Evolutionary conservation across 1,284 basidiomycete genomes (phyloP).

Genomic region (Moniliophthora roreri): DNA sequence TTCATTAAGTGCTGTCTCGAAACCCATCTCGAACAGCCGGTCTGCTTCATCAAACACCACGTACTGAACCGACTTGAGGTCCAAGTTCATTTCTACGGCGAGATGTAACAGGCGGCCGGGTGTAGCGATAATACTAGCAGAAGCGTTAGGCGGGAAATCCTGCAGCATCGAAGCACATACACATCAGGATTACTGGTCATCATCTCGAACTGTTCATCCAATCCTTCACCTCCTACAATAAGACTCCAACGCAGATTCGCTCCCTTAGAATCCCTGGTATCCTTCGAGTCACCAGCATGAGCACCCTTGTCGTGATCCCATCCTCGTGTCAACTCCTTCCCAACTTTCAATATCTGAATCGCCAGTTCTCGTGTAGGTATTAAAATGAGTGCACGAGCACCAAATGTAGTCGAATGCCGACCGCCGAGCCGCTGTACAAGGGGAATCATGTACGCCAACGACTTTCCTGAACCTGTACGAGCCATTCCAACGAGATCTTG

Average conservation of each 20-base stretch:
- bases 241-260: conserved; percentile 89
- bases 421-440: conserved; percentile 87
- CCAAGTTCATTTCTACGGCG: conserved; percentile 95
- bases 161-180: conserved; percentile 48
- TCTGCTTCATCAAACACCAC: conserved; percentile 99
- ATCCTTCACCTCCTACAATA: conserved; percentile 92
- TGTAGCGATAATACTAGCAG: conserved; percentile 87
- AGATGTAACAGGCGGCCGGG: conserved; percentile 96
- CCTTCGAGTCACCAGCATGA: conserved; percentile 64
- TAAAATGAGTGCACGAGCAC: conserved; percentile 86
- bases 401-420: conserved; percentile 78
- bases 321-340: conserved; percentile 88
- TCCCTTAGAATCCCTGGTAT: conserved; percentile 52
- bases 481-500: conserved; percentile 98
- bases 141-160: conserved; percentile 5
- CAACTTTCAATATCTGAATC: conserved; percentile 91
- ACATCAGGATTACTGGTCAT: conserved; percentile 94
- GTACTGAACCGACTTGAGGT: conserved; percentile 86
- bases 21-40: conserved; percentile 97
- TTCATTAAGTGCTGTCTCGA: conserved; percentile 89
- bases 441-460: conserved; percentile 94
- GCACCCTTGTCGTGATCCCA: conserved; percentile 63
- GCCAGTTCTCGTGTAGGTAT: conserved; percentile 95
- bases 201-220: conserved; percentile 97
- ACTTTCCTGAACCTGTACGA: conserved; percentile 97